phyloP scores from a whole-genome alignment of 352 stramenopile species.

The Phytophthora cactorum region DNA sequence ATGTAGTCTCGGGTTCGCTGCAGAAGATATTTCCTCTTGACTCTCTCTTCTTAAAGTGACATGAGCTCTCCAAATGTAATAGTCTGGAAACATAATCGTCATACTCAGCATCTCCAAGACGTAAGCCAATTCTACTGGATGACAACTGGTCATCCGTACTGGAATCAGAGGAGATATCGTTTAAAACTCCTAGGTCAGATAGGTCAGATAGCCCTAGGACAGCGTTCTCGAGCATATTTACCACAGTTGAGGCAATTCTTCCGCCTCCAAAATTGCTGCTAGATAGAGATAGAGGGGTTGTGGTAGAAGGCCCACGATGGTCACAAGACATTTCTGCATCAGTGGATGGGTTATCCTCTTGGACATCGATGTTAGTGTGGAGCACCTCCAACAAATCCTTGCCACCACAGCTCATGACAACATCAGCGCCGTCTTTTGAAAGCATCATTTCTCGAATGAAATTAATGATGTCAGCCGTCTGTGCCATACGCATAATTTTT shows the following conservation, averaged over 20 bases:
- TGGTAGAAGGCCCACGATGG: neutral
- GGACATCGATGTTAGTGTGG: slow-evolving; percentile 16
- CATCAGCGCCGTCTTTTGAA: slow-evolving; percentile 49
- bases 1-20: neutral
- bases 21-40: neutral
- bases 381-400: slow-evolving; percentile 45
- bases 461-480: slow-evolving; percentile 68
- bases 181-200: slow-evolving; percentile 13
- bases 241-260: slow-evolving; percentile 26
- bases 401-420: slow-evolving; percentile 59
- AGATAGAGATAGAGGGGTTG: neutral
- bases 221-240: slow-evolving; percentile 39
- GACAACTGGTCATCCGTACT: slow-evolving; percentile 5
- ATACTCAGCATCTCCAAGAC: slow-evolving; percentile 43
- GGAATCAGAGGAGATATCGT: neutral
- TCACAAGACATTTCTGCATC: neutral
- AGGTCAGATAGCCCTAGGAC: slow-evolving; percentile 28
- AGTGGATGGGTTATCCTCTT: neutral
- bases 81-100: slow-evolving; percentile 41
- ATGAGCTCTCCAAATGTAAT: slow-evolving; percentile 35
- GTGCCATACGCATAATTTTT: neutral
- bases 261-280: slow-evolving; percentile 10
- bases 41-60: slow-evolving; percentile 31
- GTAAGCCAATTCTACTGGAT: neutral
- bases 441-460: slow-evolving; percentile 70